phyloP scores from a whole-genome alignment of 1,139 yeast species.

The Pneumocystis canis region DNA sequence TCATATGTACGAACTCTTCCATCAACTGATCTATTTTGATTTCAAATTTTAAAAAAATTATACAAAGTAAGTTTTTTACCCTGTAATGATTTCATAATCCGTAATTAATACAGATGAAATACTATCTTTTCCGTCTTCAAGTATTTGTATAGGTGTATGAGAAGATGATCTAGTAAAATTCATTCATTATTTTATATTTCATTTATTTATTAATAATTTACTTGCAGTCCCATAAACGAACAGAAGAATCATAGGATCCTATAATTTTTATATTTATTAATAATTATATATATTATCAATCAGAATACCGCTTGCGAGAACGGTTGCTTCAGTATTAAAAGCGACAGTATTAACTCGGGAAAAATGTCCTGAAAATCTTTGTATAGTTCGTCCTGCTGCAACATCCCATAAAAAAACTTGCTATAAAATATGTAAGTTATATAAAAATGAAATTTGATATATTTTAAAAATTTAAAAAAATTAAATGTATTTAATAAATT shows the following conservation, averaged over 20 bases:
- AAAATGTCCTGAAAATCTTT: constrained; percentile 23
- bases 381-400: constrained; percentile 18
- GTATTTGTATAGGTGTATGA: constrained; percentile 23
- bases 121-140: constrained; percentile 26
- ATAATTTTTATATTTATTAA: constrained; percentile 8
- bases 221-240: constrained; percentile 26
- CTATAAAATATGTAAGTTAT: background rate
- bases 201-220: background rate
- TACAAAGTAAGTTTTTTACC: constrained; percentile 10
- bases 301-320: constrained; percentile 20
- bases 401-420: constrained; percentile 26
- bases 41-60: background rate
- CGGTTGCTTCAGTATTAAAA: constrained; percentile 21
- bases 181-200: background rate
- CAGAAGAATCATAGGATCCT: constrained; percentile 26
- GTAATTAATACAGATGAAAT: constrained; percentile 21
- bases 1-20: constrained; percentile 25
- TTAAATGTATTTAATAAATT: background rate
- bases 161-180: constrained; percentile 13
- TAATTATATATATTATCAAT: background rate
- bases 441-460: too few relatives aligned
- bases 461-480: too few relatives aligned
- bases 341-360: constrained; percentile 23
- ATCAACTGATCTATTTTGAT: constrained; percentile 21
- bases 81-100: constrained; percentile 22